phyloP scores from a whole-genome alignment of 495 filamentous ascomycete species.

The Cercophora samala region DNA sequence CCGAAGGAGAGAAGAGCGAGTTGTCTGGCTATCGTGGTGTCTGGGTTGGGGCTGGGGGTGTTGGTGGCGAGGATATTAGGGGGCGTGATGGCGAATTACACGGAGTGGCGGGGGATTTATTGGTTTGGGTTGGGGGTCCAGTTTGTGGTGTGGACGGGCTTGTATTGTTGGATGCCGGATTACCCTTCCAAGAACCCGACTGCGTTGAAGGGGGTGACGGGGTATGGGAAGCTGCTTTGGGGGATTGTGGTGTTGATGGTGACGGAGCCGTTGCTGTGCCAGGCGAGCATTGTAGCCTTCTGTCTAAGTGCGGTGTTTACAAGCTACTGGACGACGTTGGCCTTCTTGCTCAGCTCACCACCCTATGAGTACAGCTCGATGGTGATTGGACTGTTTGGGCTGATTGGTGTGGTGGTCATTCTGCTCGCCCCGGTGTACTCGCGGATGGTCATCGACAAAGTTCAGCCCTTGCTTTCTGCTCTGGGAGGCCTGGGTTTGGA shows the following conservation, averaged over 20 bases:
- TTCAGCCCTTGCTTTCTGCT: slow-evolving; percentile 63
- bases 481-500: slow-evolving; percentile 57
- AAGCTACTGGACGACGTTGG: slow-evolving; percentile 75
- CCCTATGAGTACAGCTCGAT: slow-evolving; percentile 67
- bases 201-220: slow-evolving; percentile 48
- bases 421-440: slow-evolving; percentile 63
- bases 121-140: slow-evolving; percentile 76
- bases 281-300: slow-evolving; percentile 47
- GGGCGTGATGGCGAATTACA: slow-evolving; percentile 68
- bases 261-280: slow-evolving; percentile 64
- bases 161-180: slow-evolving; percentile 76
- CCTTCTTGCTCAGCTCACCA: slow-evolving; percentile 66
- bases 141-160: slow-evolving; percentile 58
- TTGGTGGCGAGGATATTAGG: slow-evolving; percentile 74
- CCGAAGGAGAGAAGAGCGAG: slow-evolving; percentile 64
- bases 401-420: slow-evolving; percentile 72
- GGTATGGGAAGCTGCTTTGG: slow-evolving; percentile 66
- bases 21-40: slow-evolving; percentile 69
- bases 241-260: slow-evolving; percentile 59
- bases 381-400: slow-evolving; percentile 71
- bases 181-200: slow-evolving; percentile 71
- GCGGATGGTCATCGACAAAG: slow-evolving; percentile 65
- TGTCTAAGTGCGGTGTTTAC: slow-evolving; percentile 42
- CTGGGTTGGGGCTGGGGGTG: slow-evolving; percentile 73
- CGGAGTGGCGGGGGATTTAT: slow-evolving; percentile 73